Evolutionary conservation across 2,329 filamentous ascomycete genomes (phyloP).

Genomic region (Pseudohalonectria lignicola): DNA sequence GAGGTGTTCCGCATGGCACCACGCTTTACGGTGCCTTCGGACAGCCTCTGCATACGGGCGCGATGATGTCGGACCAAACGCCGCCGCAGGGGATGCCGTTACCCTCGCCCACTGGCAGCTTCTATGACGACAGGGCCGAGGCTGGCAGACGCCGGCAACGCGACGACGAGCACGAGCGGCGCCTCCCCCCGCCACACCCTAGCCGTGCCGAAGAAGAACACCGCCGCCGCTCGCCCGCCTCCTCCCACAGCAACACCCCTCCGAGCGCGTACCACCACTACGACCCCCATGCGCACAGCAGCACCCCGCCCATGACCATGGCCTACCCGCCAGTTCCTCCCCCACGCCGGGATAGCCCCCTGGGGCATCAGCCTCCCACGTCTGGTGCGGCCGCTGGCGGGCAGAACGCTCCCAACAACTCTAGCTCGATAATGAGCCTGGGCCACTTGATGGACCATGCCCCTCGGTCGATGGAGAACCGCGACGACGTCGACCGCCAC

Average conservation of each 20-base stretch:
- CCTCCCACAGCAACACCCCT: slow-evolving; percentile 36
- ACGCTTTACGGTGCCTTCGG: slow-evolving; percentile 47
- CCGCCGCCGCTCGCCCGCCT: slow-evolving; percentile 38
- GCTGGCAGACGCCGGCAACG: slow-evolving; percentile 22
- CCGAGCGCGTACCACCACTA: slow-evolving; percentile 15
- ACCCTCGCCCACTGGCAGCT: slow-evolving; percentile 24
- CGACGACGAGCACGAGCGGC: slow-evolving; percentile 25
- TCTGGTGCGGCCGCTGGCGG: too few species aligned
- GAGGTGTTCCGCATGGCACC: slow-evolving; percentile 45
- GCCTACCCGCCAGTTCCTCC: background rate
- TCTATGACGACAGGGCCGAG: slow-evolving; percentile 22
- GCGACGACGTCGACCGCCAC: slow-evolving; percentile 1
- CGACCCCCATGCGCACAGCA: background rate
- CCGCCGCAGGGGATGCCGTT: slow-evolving; percentile 15
- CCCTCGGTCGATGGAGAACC: background rate
- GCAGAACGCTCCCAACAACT: background rate
- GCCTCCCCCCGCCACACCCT: slow-evolving; percentile 32
- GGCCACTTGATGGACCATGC: slow-evolving; percentile 1
- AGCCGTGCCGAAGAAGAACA: slow-evolving; percentile 35
- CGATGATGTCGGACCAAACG: too few species aligned
- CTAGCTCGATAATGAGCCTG: background rate
- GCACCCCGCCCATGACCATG: slow-evolving; percentile 1
- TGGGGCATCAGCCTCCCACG: too few species aligned
- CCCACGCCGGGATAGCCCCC: too few species aligned
- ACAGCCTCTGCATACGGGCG: slow-evolving; percentile 36